Evolutionary conservation across 2,329 filamentous ascomycete genomes (phyloP).

Genomic region (Penicillium glabrum): DNA sequence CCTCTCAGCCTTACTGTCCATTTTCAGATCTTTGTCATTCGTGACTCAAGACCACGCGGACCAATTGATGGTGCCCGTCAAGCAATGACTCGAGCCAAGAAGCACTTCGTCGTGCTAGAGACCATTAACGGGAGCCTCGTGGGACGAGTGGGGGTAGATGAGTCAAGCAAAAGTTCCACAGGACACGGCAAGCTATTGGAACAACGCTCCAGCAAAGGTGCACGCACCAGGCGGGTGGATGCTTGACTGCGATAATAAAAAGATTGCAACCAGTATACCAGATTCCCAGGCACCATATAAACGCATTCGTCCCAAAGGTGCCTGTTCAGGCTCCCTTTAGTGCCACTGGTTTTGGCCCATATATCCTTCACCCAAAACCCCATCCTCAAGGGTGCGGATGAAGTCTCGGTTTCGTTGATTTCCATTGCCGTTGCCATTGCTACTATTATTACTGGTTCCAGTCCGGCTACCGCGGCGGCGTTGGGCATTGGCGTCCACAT

Average conservation of each 20-base stretch:
- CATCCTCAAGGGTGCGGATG: conserved; percentile 90
- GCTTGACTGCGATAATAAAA: conserved; percentile 5
- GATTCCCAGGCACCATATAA: conserved; percentile 3
- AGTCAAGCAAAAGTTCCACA: not conserved
- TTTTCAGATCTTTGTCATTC: not conserved
- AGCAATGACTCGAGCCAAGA: conserved; percentile 4
- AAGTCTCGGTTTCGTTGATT: conserved; percentile 72
- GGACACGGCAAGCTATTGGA: not conserved
- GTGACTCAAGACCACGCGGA: not conserved
- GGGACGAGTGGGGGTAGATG: not conserved
- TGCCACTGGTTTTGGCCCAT: conserved; percentile 75
- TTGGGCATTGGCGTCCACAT: conserved; percentile 65
- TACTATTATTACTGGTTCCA: conserved; percentile 21
- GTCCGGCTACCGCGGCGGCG: conserved; percentile 75
- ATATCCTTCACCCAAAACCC: conserved; percentile 90
- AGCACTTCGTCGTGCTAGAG: not conserved
- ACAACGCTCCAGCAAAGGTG: not conserved
- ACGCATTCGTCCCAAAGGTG: not conserved
- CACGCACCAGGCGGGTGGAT: conserved; percentile 4
- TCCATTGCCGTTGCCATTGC: conserved; percentile 42
- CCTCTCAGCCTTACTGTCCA: not conserved
- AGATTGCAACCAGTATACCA: not conserved
- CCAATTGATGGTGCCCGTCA: not conserved
- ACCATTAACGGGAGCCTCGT: not conserved
- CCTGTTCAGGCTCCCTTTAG: conserved; percentile 34